Percentiles rank a stretch among this genome's conserved stretches.
Conservation (phyloP, 305 asterid species). For the Nicotiana rustica region DNA sequence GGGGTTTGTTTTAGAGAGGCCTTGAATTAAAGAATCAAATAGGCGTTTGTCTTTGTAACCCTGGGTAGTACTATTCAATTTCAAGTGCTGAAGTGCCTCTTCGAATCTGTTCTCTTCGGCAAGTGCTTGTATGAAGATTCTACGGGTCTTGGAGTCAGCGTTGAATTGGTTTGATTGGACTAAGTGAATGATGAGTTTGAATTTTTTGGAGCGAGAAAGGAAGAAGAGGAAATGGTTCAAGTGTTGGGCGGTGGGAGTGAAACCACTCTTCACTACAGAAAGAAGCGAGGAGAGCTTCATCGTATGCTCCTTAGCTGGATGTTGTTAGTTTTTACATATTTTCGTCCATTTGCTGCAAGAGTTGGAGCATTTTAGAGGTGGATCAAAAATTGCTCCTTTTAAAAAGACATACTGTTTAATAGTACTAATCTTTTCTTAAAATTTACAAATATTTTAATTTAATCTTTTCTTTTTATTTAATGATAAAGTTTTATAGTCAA, state of each 20-base stretch:
- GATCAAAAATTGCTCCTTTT: too few species aligned
- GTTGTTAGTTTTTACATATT: too few species aligned
- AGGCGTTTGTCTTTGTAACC: constrained; percentile 47
- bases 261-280: constrained; percentile 64
- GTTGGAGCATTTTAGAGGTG: too few species aligned
- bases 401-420: too few species aligned
- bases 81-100: constrained; percentile 62
- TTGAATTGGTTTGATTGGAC: constrained; percentile 54
- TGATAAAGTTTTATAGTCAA: too few species aligned
- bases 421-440: too few species aligned
- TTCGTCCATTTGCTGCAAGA: too few species aligned
- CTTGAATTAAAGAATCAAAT: constrained; percentile 65
- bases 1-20: constrained; percentile 60
- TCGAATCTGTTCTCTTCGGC: constrained; percentile 55
- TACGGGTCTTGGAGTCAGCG: constrained; percentile 51
- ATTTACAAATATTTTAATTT: too few species aligned
- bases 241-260: constrained; percentile 58
- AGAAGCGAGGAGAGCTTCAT: constrained; percentile 32
- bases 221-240: constrained; percentile 61
- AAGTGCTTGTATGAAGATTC: constrained; percentile 58
- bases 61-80: constrained; percentile 30
- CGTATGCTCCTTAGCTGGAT: too few species aligned
- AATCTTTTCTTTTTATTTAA: too few species aligned
- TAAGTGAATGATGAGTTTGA: constrained; percentile 54
- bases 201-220: constrained; percentile 55